phyloP scores from a whole-genome alignment of 371 early-diverging fungal species.

The Rhizopus stolonifer region DNA sequence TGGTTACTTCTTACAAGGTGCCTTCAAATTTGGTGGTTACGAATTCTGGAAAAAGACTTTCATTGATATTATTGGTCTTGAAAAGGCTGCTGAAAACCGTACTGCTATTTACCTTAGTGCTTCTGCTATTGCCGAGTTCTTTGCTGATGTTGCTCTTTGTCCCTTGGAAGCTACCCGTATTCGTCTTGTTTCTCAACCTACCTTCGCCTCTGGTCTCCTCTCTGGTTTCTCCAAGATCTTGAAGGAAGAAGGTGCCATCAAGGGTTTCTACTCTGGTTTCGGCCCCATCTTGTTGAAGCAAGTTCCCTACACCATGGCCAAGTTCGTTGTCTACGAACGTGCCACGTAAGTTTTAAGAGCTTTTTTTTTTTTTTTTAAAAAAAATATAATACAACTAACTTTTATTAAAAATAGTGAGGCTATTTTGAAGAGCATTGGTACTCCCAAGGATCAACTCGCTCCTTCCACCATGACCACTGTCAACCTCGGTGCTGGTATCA shows the following conservation, averaged over 20 bases:
- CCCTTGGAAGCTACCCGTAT: conserved; percentile 81
- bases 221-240: conserved; percentile 61
- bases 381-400: too few species aligned
- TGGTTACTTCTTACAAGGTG: conserved; percentile 90
- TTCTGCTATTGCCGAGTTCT: conserved; percentile 89
- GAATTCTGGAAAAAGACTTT: conserved; percentile 86
- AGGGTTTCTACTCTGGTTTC: conserved; percentile 78
- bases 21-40: conserved; percentile 90
- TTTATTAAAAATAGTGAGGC: conserved; percentile 35
- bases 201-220: conserved; percentile 66
- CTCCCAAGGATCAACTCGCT: conserved; percentile 58
- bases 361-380: not conserved
- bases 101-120: conserved; percentile 80
- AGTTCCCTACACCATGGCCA: conserved; percentile 70
- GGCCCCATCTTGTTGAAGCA: conserved; percentile 78
- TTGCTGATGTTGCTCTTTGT: conserved; percentile 88
- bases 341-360: conserved; percentile 53
- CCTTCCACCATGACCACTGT: conserved; percentile 44
- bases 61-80: conserved; percentile 71
- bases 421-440: conserved; percentile 46
- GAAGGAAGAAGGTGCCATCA: conserved; percentile 68
- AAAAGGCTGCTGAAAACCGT: conserved; percentile 79
- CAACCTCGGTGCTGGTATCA: conserved; percentile 53
- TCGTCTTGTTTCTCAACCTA: conserved; percentile 75
- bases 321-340: conserved; percentile 59